Conservation (phyloP, 2,329 filamentous ascomycete species). For the Apiospora arundinis region DNA sequence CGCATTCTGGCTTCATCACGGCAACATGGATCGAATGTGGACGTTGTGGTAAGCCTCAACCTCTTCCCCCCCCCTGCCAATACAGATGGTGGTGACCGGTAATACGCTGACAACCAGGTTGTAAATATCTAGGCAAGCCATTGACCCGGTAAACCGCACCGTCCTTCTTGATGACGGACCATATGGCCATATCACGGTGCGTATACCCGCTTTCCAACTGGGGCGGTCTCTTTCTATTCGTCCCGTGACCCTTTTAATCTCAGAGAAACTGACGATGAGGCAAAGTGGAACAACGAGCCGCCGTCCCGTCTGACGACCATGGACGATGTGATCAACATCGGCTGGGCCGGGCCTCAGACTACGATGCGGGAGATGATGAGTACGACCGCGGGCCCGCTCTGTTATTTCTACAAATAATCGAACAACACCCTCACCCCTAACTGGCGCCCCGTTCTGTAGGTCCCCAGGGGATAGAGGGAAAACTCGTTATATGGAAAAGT, state of each 20-base stretch:
- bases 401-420: background rate
- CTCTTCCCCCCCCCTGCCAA: background rate
- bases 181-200: background rate
- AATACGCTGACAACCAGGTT: background rate
- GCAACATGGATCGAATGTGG: background rate
- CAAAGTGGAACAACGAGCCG: background rate
- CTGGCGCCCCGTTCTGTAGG: no score
- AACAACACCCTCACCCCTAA: no score
- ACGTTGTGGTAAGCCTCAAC: background rate
- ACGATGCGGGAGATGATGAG: conserved; percentile 15
- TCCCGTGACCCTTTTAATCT: no score
- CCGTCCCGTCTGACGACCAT: background rate
- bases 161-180: background rate
- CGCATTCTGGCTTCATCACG: background rate
- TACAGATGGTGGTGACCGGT: background rate
- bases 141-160: background rate
- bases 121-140: background rate
- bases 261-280: background rate
- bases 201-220: background rate
- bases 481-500: background rate
- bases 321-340: background rate
- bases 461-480: no score
- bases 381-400: background rate
- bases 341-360: background rate
- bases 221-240: background rate